Conservation (phyloP, 1,139 yeast species). For the Hanseniaspora sp. region DNA sequence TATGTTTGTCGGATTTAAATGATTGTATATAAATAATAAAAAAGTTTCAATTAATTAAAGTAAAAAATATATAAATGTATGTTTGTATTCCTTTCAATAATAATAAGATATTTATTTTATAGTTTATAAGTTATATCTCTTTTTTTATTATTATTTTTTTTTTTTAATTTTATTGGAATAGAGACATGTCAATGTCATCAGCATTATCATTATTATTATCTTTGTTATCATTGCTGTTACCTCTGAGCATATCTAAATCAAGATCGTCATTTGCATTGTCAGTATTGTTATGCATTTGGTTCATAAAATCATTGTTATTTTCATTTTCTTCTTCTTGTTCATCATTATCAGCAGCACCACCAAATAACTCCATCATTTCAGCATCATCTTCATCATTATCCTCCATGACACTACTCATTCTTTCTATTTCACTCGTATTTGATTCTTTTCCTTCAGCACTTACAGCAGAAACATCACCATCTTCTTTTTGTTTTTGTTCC, state of each 20-base stretch:
- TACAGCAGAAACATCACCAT: neutral
- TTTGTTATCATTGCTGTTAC: neutral
- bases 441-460: constrained; percentile 18
- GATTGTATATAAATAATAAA: too few species aligned
- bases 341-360: constrained; percentile 30
- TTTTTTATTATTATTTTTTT: too few species aligned
- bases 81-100: too few species aligned
- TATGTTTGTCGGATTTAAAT: too few species aligned
- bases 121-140: too few species aligned
- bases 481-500: neutral
- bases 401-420: too few species aligned
- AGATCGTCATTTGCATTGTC: neutral
- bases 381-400: constrained; percentile 28
- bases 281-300: neutral
- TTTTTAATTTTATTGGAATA: neutral
- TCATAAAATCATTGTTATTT: neutral
- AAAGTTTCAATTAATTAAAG: too few species aligned
- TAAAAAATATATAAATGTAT: too few species aligned
- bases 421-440: too few species aligned
- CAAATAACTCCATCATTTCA: constrained; percentile 32
- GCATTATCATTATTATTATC: neutral
- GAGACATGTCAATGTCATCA: neutral
- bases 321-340: constrained; percentile 16
- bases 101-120: too few species aligned
- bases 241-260: neutral